Evolutionary conservation across 441 rosid genomes (phyloP), one percentile per base, ranked within the genome.

Genomic region (Kokia cookei): DNA sequence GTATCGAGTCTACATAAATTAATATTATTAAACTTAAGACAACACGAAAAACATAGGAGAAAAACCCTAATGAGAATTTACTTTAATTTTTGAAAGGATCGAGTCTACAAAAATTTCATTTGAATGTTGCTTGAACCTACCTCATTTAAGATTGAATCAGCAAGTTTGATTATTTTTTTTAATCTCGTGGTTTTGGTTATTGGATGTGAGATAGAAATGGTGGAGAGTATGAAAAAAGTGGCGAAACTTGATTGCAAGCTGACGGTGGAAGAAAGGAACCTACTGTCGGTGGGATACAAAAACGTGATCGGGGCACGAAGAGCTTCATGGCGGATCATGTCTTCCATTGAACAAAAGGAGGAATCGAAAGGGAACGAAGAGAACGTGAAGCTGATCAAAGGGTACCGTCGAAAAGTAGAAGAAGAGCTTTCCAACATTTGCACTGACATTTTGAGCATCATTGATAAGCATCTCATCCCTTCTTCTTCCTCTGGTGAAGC

Each of bases 291-390:
- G 37, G 98, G 98, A 1, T 93, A 93, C 89, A 93, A 91, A 71
- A 93, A 93, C 73, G 98, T 93, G 62, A 93, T 93, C 19, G 97
- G 97, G 14, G 98, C 98, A 4, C 79, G 97, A 69, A 71, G 98
- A 40, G 98, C 98, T 54, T 93, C 98, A 0, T 93, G 98, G 98
- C 84, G 98, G 48, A 93, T 93, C 40, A 91, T 93, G 98, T 91
- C 98, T 17, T 93, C 97, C 0, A 93, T 93, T n/a, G 96, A 93
- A 79, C 97, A 93, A 81, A 93, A 90, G 81, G 96, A 93, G 76
- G 98, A 91, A 82, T 81, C 92, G 0, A 93, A 93, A 75, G 97
- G 97, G 70, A 91, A 91, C 50, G 97, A 93, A 42, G 76, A 89
- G 43, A 88, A 93, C 35, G 98, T 91, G 65, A 90, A 96, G 76